A percentile compares a stretch with the other conserved stretches of the same genome.
These are phyloP conservation scores for Kazachstania martiniae DNA, from an alignment of 805 yeast genomes.

Conservation along the genomic window DNA sequence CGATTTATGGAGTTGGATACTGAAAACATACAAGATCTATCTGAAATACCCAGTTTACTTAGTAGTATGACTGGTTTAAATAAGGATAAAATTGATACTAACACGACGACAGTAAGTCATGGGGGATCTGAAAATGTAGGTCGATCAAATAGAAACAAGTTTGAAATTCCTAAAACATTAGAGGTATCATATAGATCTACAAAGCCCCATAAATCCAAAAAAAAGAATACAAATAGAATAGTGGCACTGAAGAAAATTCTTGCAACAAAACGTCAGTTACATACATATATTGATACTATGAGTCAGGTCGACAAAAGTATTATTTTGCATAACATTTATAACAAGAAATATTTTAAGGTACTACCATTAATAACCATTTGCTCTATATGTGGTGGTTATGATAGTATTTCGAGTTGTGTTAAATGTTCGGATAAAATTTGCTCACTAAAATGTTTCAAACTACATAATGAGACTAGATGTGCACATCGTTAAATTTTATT, in stretches of 20 bases:
- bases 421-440: slow-evolving; percentile 26
- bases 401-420: slow-evolving; percentile 25
- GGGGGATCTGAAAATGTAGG: slow-evolving; percentile 6
- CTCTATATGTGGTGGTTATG: slow-evolving; percentile 27
- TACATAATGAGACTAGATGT: slow-evolving; percentile 29
- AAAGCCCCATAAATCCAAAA: slow-evolving; percentile 23
- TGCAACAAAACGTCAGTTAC: slow-evolving; percentile 21
- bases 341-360: slow-evolving; percentile 26
- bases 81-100: slow-evolving; percentile 22
- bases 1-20: slow-evolving; percentile 26
- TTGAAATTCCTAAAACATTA: slow-evolving; percentile 23
- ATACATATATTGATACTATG: slow-evolving; percentile 24
- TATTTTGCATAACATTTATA: slow-evolving; percentile 23
- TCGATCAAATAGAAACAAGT: slow-evolving; percentile 16
- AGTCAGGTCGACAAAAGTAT: slow-evolving; percentile 23
- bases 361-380: slow-evolving; percentile 26
- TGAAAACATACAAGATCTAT: slow-evolving; percentile 20
- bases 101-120: slow-evolving; percentile 6
- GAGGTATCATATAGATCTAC: slow-evolving; percentile 25
- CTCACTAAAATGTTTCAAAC: slow-evolving; percentile 22
- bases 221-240: slow-evolving; percentile 24
- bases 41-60: slow-evolving; percentile 22
- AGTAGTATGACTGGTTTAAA: slow-evolving; percentile 24
- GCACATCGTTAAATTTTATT: too few species aligned
- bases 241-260: slow-evolving; percentile 24